Percentiles rank a stretch among this genome's conserved stretches.
Evolutionary conservation across 2,329 filamentous ascomycete species (phyloP).

Genomic region (Helotiales sp.): DNA sequence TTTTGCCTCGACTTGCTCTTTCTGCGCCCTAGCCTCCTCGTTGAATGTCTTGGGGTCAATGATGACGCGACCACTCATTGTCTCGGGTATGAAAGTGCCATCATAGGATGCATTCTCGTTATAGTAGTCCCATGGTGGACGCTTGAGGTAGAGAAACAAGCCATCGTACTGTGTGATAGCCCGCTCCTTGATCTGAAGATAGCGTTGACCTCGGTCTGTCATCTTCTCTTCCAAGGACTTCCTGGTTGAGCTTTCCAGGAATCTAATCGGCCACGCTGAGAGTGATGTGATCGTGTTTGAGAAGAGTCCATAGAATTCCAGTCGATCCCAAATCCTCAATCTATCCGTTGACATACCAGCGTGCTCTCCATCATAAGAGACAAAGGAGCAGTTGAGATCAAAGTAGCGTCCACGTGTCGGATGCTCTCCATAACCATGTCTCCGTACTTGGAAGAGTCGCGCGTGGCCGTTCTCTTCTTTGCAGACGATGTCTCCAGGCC

Average conservation of each 20-base stretch:
- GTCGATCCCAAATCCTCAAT: constrained; percentile 13
- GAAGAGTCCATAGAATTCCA: constrained; percentile 15
- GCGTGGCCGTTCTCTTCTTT: constrained; percentile 9
- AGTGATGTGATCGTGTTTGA: constrained; percentile 9
- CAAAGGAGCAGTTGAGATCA: constrained; percentile 12
- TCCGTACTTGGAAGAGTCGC: constrained; percentile 10
- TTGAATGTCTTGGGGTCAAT: constrained; percentile 21
- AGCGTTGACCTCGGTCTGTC: constrained; percentile 12
- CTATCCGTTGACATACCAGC: constrained; percentile 10
- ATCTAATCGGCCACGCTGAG: constrained; percentile 9
- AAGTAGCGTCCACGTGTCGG: constrained; percentile 14
- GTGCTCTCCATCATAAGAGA: constrained; percentile 13
- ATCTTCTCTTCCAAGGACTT: background rate
- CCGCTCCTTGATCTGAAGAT: constrained; percentile 12
- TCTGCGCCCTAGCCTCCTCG: constrained; percentile 14
- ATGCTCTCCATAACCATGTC: constrained; percentile 16
- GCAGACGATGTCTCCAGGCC: constrained; percentile 15
- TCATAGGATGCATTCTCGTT: constrained; percentile 14
- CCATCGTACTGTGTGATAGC: constrained; percentile 18
- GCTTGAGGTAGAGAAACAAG: constrained; percentile 13
- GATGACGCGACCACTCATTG: constrained; percentile 18
- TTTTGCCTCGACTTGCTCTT: constrained; percentile 9
- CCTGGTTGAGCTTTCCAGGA: background rate
- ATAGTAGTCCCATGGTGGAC: constrained; percentile 19
- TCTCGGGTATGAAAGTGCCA: constrained; percentile 17